Conservation (phyloP, 805 yeast species). For the Yarrowia sp. region DNA sequence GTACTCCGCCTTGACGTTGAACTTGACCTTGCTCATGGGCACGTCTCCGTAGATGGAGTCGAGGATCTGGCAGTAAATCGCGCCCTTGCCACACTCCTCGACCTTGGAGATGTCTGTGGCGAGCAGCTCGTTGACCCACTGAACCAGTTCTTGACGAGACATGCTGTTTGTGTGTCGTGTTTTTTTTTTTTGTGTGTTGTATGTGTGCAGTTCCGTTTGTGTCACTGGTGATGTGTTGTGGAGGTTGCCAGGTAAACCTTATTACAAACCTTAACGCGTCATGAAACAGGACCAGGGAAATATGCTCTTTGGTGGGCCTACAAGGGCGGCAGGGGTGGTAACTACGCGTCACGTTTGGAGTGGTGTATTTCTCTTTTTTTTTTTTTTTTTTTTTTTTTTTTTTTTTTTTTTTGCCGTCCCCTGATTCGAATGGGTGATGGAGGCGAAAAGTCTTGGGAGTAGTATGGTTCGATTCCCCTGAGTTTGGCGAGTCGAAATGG, state of each 20-base stretch:
- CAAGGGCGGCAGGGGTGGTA: too few species aligned
- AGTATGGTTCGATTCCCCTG: too few species aligned
- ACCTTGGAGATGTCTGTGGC: constrained; percentile 67
- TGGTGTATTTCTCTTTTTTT: too few species aligned
- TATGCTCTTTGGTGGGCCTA: too few species aligned
- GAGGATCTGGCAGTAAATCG: constrained; percentile 88
- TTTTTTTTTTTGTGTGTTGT: too few species aligned
- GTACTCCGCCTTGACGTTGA: constrained; percentile 66
- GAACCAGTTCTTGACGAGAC: constrained; percentile 76
- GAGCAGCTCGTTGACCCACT: constrained; percentile 78
- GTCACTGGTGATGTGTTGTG: neutral
- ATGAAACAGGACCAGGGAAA: too few species aligned
- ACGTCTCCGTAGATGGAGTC: constrained; percentile 82
- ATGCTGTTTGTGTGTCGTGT: neutral
- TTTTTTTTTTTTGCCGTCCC: too few species aligned
- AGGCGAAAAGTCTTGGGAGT: too few species aligned
- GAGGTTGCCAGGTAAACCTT: neutral
- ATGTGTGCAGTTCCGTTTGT: neutral
- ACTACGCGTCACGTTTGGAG: too few species aligned
- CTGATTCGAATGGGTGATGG: too few species aligned
- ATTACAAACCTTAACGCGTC: neutral
- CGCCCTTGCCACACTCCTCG: constrained; percentile 95
- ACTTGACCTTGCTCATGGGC: constrained; percentile 75
- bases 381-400: too few species aligned
- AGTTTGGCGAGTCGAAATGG: too few species aligned